Evolutionary conservation across 83 land plant genomes (phyloP).

Genomic region (Thuja plicata): DNA sequence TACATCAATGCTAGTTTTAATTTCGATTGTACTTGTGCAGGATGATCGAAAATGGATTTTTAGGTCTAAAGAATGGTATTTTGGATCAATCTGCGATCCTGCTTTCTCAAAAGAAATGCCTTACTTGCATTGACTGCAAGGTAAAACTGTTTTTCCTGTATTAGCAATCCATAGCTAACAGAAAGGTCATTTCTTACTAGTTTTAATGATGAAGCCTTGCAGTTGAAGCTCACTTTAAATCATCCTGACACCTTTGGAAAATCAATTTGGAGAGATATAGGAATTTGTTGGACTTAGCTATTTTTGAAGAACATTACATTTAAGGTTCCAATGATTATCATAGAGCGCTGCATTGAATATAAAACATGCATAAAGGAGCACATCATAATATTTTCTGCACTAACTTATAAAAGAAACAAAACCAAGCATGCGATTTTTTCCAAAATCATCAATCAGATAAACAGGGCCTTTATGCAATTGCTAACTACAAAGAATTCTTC

Average conservation of each 20-base stretch:
- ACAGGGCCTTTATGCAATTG: not conserved
- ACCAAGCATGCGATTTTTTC: not conserved
- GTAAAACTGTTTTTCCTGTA: conserved; percentile 24
- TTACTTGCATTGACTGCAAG: conserved; percentile 86
- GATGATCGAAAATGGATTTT: conserved; percentile 92
- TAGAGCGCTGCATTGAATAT: not conserved
- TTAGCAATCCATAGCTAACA: not conserved
- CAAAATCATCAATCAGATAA: not conserved
- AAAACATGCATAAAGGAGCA: not conserved
- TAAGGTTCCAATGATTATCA: not conserved
- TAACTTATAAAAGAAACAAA: not conserved
- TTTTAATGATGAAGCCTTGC: not conserved
- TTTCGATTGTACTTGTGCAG: conserved; percentile 34
- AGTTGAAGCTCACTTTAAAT: not conserved
- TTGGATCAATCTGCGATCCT: conserved; percentile 96
- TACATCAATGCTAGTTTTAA: not conserved
- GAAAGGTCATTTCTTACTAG: not conserved
- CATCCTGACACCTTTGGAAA: not conserved
- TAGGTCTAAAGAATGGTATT: conserved; percentile 89
- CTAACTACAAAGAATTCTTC: not conserved
- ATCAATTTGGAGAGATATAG: not conserved
- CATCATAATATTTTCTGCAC: not conserved
- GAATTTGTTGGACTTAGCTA: not conserved
- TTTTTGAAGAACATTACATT: not conserved
- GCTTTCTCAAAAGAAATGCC: conserved; percentile 76